Evolutionary conservation across 805 yeast genomes (phyloP).

Genomic region (Tetrapisispora pingtungensis): DNA sequence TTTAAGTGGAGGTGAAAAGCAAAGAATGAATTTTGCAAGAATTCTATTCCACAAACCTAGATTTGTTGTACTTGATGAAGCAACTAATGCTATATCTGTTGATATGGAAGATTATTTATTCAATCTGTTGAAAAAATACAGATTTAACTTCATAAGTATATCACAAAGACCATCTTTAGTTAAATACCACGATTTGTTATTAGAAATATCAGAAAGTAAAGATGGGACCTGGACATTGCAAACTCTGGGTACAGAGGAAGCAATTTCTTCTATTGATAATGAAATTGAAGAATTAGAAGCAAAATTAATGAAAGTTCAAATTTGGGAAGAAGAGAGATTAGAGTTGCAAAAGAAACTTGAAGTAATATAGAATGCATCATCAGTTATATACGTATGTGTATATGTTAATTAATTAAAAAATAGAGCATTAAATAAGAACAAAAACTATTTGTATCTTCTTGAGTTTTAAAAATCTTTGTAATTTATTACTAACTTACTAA

Average conservation of each 20-base stretch:
- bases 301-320: conserved; percentile 48
- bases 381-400: too few relatives aligned
- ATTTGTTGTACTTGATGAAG: conserved; percentile 80
- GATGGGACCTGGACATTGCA: conserved; percentile 50
- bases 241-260: conserved; percentile 55
- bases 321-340: conserved; percentile 49
- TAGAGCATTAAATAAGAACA: neutral
- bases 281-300: conserved; percentile 61
- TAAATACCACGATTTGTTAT: conserved; percentile 70
- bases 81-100: conserved; percentile 85
- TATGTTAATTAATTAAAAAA: neutral
- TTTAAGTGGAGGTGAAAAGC: conserved; percentile 95
- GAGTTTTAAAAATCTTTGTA: too few relatives aligned
- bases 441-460: neutral
- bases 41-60: conserved; percentile 69
- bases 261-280: conserved; percentile 56
- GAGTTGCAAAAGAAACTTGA: conserved; percentile 39
- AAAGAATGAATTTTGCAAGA: conserved; percentile 81
- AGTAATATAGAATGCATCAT: conserved; percentile 17
- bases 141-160: conserved; percentile 70
- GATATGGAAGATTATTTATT: conserved; percentile 85
- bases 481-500: neutral
- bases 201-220: conserved; percentile 54
- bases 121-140: conserved; percentile 57
- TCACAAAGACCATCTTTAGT: conserved; percentile 75